phyloP scores from a whole-genome alignment of 75 land plant species.

The Pinus tabuliformis region DNA sequence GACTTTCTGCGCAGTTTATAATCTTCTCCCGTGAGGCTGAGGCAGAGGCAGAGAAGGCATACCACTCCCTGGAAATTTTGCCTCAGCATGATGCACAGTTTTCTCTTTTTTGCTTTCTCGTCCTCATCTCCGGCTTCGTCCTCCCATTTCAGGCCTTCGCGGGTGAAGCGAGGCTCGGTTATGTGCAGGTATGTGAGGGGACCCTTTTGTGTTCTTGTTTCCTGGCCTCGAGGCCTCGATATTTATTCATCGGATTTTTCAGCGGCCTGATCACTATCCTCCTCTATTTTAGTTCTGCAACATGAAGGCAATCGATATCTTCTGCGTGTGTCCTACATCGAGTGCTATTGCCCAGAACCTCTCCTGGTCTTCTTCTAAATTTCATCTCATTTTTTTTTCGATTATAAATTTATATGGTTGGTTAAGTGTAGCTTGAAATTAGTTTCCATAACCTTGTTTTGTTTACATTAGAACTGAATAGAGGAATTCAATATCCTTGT shows the following conservation, averaged over 20 bases:
- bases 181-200: constrained; percentile 64
- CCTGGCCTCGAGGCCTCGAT: too few species aligned
- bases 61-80: constrained; percentile 50
- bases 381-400: too few species aligned
- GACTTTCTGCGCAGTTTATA: too few species aligned
- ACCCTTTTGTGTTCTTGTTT: neutral
- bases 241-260: neutral
- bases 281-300: neutral
- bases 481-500: too few species aligned
- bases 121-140: constrained; percentile 37
- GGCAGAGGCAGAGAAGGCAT: too few species aligned
- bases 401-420: too few species aligned
- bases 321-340: constrained; percentile 4
- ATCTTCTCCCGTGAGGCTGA: too few species aligned
- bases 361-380: too few species aligned
- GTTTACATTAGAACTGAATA: too few species aligned
- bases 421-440: too few species aligned
- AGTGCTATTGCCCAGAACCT: too few species aligned
- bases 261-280: neutral
- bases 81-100: constrained; percentile 30
- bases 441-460: too few species aligned
- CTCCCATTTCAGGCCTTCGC: constrained; percentile 38
- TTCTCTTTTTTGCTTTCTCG: constrained; percentile 8
- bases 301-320: constrained; percentile 7
- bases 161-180: constrained; percentile 79